Conservation (phyloP, 2,329 filamentous ascomycete genomes). For the Aulographum hederae region DNA sequence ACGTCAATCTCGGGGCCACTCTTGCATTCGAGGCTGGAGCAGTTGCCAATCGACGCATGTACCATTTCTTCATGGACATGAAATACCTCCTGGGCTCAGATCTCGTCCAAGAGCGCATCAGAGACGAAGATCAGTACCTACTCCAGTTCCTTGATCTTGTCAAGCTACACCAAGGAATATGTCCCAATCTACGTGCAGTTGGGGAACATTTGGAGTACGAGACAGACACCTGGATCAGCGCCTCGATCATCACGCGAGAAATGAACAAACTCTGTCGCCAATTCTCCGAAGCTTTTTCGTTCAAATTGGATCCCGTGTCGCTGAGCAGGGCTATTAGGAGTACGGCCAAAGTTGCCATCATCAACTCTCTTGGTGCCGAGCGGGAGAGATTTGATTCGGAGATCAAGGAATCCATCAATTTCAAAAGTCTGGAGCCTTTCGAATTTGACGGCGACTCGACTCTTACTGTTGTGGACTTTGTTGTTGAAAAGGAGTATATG, state of each 20-base stretch:
- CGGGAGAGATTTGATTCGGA: conserved; percentile 73
- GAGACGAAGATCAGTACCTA: conserved; percentile 70
- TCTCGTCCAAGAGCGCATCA: conserved; percentile 70
- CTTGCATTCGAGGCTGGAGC: conserved; percentile 88
- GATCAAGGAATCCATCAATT: conserved; percentile 68
- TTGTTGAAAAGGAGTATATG: conserved; percentile 75
- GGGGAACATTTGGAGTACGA: conserved; percentile 97
- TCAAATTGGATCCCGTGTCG: conserved; percentile 43
- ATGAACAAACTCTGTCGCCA: conserved; percentile 85
- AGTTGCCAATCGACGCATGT: conserved; percentile 86
- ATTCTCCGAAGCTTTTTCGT: conserved; percentile 71
- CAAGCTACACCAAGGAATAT: conserved; percentile 92
- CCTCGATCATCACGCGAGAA: conserved; percentile 82
- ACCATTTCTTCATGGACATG: conserved; percentile 92
- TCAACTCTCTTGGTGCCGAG: conserved; percentile 82
- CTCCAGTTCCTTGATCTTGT: conserved; percentile 90
- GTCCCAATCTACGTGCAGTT: conserved; percentile 77
- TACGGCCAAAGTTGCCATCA: conserved; percentile 65
- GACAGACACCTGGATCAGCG: conserved; percentile 94
- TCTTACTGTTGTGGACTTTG: conserved; percentile 57
- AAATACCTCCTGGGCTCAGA: conserved; percentile 79
- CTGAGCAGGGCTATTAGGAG: conserved; percentile 56
- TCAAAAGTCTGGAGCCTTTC: conserved; percentile 60
- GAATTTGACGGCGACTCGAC: conserved; percentile 47
- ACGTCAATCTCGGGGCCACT: conserved; percentile 70